Percentiles rank a stretch among this genome's conserved stretches.
Evolutionary conservation across 495 filamentous ascomycete genomes (phyloP).

Genomic region (Hypoxylon intermedium): DNA sequence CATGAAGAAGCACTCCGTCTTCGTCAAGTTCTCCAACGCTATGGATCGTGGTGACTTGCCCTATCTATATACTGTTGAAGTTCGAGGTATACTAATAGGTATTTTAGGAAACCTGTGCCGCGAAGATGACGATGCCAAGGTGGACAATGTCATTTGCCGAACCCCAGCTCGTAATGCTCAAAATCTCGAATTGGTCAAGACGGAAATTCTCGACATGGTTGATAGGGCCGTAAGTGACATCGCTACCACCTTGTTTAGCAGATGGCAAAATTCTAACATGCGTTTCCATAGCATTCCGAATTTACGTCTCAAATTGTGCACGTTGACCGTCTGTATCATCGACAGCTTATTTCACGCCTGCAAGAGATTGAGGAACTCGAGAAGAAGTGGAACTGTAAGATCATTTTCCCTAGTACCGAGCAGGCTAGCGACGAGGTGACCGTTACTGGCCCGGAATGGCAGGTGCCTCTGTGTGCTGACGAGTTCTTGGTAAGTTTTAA

Average conservation of each 20-base stretch:
- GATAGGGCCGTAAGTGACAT: conserved; percentile 77
- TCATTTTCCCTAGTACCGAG: conserved; percentile 95
- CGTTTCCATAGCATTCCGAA: conserved; percentile 76
- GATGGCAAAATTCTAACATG: conserved; percentile 3
- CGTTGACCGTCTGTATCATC: conserved; percentile 93
- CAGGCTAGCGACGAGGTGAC: conserved; percentile 95
- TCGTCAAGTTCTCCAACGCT: conserved; percentile 99
- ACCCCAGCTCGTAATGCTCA: conserved; percentile 97
- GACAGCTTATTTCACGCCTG: conserved; percentile 86
- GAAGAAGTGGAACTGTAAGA: conserved; percentile 98
- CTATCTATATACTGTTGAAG: neutral
- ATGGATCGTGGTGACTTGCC: conserved; percentile 77
- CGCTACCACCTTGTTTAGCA: neutral
- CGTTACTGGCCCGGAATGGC: conserved; percentile 94
- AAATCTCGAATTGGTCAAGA: conserved; percentile 95
- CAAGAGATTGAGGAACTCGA: conserved; percentile 90
- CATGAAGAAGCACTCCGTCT: conserved; percentile 99
- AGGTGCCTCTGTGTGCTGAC: conserved; percentile 94
- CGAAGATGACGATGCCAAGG: conserved; percentile 96
- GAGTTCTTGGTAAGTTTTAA: conserved; percentile 75
- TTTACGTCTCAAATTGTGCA: conserved; percentile 91
- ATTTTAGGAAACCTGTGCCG: conserved; percentile 78
- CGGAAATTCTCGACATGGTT: conserved; percentile 99
- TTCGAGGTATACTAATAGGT: conserved; percentile 27
- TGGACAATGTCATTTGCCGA: conserved; percentile 98